These are phyloP conservation scores for Herpetospermum pedunculosum DNA, from an alignment of 306 rosid genomes.

Conservation along the genomic window DNA sequence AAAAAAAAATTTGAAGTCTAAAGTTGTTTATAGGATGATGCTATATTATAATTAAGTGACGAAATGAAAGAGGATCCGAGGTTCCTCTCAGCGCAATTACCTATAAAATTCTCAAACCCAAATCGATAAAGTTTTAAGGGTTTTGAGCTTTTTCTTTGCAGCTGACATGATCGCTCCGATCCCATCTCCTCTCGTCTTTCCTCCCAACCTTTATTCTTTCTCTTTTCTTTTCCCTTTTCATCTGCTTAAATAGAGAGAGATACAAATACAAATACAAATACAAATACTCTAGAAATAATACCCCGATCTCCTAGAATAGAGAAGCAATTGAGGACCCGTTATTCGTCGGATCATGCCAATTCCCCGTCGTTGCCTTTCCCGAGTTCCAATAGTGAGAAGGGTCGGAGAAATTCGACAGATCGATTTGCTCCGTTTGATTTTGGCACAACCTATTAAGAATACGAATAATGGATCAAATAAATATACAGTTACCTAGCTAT, in stretches of 20 bases:
- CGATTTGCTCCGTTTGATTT: constrained; percentile 47
- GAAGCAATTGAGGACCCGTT: constrained; percentile 67
- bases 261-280: background rate
- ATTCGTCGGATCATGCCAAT: constrained; percentile 59
- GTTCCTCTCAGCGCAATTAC: constrained; percentile 95
- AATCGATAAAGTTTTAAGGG: constrained; percentile 43
- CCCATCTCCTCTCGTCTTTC: constrained; percentile 43
- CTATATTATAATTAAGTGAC: background rate
- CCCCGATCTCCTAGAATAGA: constrained; percentile 37
- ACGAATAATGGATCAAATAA: background rate
- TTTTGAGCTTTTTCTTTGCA: constrained; percentile 38
- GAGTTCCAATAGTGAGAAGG: constrained; percentile 63
- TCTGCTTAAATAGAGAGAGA: constrained; percentile 18
- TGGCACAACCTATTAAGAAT: constrained; percentile 13
- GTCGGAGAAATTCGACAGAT: constrained; percentile 28
- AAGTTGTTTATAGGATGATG: background rate
- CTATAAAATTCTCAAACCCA: constrained; percentile 43
- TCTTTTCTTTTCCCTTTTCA: constrained; percentile 1
- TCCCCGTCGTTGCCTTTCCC: constrained; percentile 14
- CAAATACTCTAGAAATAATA: constrained; percentile 8
- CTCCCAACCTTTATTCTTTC: constrained; percentile 11
- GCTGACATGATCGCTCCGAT: constrained; percentile 98
- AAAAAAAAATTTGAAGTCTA: too few relatives aligned
- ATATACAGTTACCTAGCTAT: background rate
- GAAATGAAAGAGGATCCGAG: constrained; percentile 67